A percentile compares a stretch with the other conserved stretches of the same genome.
Conservation (phyloP, 2,329 filamentous ascomycete genomes). For the Xylogone sp. region DNA sequence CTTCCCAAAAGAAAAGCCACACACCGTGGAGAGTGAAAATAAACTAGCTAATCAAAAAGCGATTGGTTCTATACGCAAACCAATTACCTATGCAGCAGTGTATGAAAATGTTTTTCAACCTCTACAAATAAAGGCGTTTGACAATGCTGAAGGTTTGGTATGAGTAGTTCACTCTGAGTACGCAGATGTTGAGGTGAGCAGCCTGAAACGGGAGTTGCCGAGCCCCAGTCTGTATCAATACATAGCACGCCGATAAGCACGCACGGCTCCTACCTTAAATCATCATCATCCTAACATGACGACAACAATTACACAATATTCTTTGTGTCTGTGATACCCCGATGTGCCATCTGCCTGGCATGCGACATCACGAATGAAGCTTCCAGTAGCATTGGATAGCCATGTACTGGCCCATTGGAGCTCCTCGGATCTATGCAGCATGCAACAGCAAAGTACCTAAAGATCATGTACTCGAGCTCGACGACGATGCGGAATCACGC, state of each 20-base stretch:
- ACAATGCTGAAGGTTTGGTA: too few relatives aligned
- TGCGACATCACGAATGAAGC: constrained; percentile 30
- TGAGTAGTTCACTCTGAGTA: too few relatives aligned
- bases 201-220: constrained; percentile 1
- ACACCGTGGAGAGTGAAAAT: too few relatives aligned
- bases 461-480: constrained; percentile 48
- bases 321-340: background rate
- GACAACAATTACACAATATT: background rate
- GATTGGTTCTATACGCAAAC: too few relatives aligned
- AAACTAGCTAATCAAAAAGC: too few relatives aligned
- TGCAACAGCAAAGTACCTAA: constrained; percentile 58
- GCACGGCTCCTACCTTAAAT: background rate
- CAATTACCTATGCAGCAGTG: too few relatives aligned
- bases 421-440: constrained; percentile 77
- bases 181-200: background rate
- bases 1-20: too few relatives aligned
- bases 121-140: too few relatives aligned
- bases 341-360: constrained; percentile 22
- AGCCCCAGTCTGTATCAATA: background rate
- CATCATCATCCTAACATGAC: background rate
- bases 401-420: constrained; percentile 93
- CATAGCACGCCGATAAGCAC: too few relatives aligned
- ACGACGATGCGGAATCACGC: constrained; percentile 53
- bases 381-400: constrained; percentile 30
- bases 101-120: too few relatives aligned